Conservation (phyloP, 2,329 filamentous ascomycete species). For the Trichoderma sp. region DNA sequence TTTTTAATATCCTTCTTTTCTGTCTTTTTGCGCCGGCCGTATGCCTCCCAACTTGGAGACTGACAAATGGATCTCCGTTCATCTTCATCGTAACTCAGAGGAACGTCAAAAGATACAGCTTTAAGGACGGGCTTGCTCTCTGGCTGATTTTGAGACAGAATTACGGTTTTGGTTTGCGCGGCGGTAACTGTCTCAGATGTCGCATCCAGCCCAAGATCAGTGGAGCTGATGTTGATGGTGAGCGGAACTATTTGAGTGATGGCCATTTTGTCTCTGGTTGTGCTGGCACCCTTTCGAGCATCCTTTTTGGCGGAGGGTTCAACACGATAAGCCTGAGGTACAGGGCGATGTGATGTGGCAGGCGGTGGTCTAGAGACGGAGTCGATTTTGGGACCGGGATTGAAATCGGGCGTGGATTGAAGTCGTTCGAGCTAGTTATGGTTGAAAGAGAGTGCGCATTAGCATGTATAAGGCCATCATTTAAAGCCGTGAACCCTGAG, state of each 20-base stretch:
- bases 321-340: constrained; percentile 29
- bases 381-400: constrained; percentile 2
- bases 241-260: constrained; percentile 28
- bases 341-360: constrained; percentile 25
- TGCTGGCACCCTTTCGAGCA: constrained; percentile 6
- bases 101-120: constrained; percentile 41
- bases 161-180: constrained; percentile 2
- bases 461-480: not conserved
- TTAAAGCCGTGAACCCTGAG: not conserved
- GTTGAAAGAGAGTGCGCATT: not conserved
- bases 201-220: constrained; percentile 23
- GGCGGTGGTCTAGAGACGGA: constrained; percentile 1
- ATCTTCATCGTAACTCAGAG: constrained; percentile 38
- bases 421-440: constrained; percentile 33
- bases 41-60: constrained; percentile 65
- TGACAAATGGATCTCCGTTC: constrained; percentile 55
- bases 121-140: constrained; percentile 36
- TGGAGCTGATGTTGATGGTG: constrained; percentile 29
- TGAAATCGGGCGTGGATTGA: constrained; percentile 22
- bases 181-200: constrained; percentile 27
- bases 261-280: constrained; percentile 22
- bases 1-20: constrained; percentile 57
- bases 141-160: constrained; percentile 25
- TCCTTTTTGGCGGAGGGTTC: constrained; percentile 23
- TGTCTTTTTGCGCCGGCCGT: constrained; percentile 57